Evolutionary conservation across 345 rosid genomes (phyloP), one percentile per base, ranked within the genome.

Genomic region (Linum tenue): DNA sequence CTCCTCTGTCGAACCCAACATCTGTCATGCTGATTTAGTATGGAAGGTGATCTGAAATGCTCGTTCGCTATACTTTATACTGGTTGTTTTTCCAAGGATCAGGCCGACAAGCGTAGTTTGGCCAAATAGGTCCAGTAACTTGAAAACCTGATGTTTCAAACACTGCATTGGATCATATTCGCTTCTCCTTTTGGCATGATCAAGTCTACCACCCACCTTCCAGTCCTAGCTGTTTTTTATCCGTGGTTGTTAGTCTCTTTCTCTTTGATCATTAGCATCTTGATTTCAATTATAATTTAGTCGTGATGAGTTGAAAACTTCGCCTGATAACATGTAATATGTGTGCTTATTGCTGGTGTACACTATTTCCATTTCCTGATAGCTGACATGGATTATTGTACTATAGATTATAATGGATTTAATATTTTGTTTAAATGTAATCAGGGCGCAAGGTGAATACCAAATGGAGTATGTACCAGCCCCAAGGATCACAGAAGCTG

Each of bases 391-490:
- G 55, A 35, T 67, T 64, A 40, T 3, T 14, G n/a, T 1, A 12
- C 58, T 37, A 48, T 15, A 64, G 48, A 69, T 62, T 56, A 37
- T 22, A 31, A 36, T 55, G 16, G 44, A 56, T 12, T 17, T 35
- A 10, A 41, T 59, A 72, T 66, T 64, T 72, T 12, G 60, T 68
- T 5, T 39, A 60, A 73, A 64, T 37, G 68, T 62, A 44, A 78
- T 61, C 82, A 88, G 96, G 78, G 89, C 88, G 62, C 85, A 94
- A 77, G 99, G 95, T 65, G 95, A 88, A 70, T 90, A 88, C 75
- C 99, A 90, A 62, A 88, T 94, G 74, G 96, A 88, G 67, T 90
- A 90, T 60, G 80, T 72, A 51, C 99, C 99, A 50, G 96, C 99
- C 76, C 91, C 97, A 12, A 81, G 97, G 70, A 73, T 86, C 72